Evolutionary conservation across 495 filamentous ascomycete genomes (phyloP).

Genomic region (Clavariopsis aquatica): DNA sequence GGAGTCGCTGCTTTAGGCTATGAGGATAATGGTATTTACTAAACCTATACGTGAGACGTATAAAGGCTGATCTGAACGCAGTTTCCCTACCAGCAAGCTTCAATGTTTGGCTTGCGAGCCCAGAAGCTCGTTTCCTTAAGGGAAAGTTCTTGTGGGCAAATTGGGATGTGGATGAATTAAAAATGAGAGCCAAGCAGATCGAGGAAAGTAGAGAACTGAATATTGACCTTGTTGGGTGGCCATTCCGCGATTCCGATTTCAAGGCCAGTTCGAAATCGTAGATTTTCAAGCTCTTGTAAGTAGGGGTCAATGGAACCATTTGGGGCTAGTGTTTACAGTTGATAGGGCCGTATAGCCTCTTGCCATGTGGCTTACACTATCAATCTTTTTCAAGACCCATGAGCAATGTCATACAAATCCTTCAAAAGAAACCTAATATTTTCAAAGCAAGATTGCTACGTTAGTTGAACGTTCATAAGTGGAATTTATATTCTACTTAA

Average conservation of each 20-base stretch:
- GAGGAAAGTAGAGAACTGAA: conserved; percentile 20
- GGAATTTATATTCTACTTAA: no score
- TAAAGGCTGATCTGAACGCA: conserved; percentile 18
- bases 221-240: conserved; percentile 31
- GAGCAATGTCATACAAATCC: no score
- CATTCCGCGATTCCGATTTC: conserved; percentile 9
- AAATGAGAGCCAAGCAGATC: conserved; percentile 48
- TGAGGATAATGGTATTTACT: conserved; percentile 48
- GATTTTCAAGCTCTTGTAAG: no score
- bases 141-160: conserved; percentile 54
- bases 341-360: no score
- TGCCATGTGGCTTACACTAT: no score
- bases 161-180: conserved; percentile 60
- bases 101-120: conserved; percentile 53
- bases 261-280: no score
- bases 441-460: no score
- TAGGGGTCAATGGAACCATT: no score
- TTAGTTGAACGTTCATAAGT: no score
- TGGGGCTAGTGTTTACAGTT: no score
- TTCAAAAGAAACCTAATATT: no score
- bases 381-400: no score
- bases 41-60: neutral
- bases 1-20: conserved; percentile 43
- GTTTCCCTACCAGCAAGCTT: conserved; percentile 50
- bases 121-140: conserved; percentile 53